These are phyloP conservation scores for Afroboletus lepidellus DNA, from an alignment of 1,284 basidiomycete species.

Conservation along the genomic window DNA sequence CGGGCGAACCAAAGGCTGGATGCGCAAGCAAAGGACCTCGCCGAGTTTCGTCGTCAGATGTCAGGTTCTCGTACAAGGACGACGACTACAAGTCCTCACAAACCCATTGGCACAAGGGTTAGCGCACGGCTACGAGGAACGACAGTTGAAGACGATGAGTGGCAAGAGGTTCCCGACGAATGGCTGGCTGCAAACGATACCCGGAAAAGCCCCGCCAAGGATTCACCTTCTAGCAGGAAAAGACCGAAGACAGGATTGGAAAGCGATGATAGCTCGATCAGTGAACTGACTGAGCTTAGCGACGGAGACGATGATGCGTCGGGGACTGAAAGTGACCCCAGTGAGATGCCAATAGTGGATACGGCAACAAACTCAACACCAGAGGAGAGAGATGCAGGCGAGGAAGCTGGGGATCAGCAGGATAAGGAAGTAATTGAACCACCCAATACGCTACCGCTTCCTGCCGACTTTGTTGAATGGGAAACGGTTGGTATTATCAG, in stretches of 20 bases:
- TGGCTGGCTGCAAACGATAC: conserved; percentile 50
- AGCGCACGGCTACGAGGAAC: conserved; percentile 65
- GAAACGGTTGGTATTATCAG: conserved; percentile 62
- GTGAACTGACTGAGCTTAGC: conserved; percentile 71
- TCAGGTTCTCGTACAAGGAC: conserved; percentile 24
- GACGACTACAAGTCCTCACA: conserved; percentile 23
- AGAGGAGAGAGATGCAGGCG: background rate
- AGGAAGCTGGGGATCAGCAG: conserved; percentile 3
- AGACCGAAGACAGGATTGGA: conserved; percentile 52
- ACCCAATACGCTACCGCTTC: conserved; percentile 23
- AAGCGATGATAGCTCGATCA: conserved; percentile 53
- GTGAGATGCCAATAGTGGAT: conserved; percentile 1
- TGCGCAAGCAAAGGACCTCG: conserved; percentile 65
- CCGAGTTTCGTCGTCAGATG: conserved; percentile 54
- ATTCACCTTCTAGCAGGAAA: conserved; percentile 14
- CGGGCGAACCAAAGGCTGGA: conserved; percentile 67
- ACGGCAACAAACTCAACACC: background rate
- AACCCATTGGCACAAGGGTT: conserved; percentile 55
- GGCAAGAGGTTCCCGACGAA: conserved; percentile 76
- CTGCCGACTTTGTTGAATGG: conserved; percentile 74
- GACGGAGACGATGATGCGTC: conserved; percentile 36
- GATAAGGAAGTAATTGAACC: conserved; percentile 1
- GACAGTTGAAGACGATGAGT: conserved; percentile 55
- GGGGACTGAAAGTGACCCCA: conserved; percentile 14
- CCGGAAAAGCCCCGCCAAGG: conserved; percentile 14